Percentiles rank a stretch among this genome's conserved stretches.
phyloP scores from a whole-genome alignment of 2,329 filamentous ascomycete genomes.

The Phialophora verrucosa region DNA sequence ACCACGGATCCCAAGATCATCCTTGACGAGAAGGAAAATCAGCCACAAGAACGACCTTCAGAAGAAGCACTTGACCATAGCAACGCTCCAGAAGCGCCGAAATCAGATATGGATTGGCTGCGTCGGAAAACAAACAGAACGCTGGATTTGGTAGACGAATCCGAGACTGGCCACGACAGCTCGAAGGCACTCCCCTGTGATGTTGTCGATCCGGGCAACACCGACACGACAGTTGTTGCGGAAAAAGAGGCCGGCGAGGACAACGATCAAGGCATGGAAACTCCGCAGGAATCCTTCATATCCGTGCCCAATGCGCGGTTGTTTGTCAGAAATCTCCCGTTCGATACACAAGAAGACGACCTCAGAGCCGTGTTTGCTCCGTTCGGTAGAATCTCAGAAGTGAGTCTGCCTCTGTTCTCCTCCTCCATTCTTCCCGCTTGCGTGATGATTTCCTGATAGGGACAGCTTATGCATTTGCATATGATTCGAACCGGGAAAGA shows the following conservation, averaged over 20 bases:
- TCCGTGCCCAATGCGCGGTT: slow-evolving; percentile 68
- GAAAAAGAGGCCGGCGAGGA: slow-evolving; percentile 35
- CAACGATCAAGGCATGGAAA: slow-evolving; percentile 21
- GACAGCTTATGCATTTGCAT: slow-evolving; percentile 95
- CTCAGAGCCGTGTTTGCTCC: slow-evolving; percentile 71
- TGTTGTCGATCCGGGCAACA: slow-evolving; percentile 33
- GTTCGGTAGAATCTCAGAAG: slow-evolving; percentile 83
- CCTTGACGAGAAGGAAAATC: slow-evolving; percentile 24
- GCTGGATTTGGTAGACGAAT: slow-evolving; percentile 81
- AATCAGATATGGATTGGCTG: slow-evolving; percentile 87
- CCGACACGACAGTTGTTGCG: slow-evolving; percentile 30
- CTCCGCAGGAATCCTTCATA: slow-evolving; percentile 41
- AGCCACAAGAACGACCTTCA: background rate
- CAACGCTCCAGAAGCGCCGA: slow-evolving; percentile 21
- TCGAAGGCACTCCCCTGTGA: slow-evolving; percentile 21
- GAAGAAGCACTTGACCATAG: slow-evolving; percentile 2
- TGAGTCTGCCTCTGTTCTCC: slow-evolving; percentile 59
- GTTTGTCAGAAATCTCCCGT: slow-evolving; percentile 88
- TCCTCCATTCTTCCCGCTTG: slow-evolving; percentile 43
- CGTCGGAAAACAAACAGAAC: slow-evolving; percentile 85
- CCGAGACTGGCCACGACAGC: slow-evolving; percentile 51
- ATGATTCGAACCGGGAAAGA: slow-evolving; percentile 90
- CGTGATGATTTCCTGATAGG: slow-evolving; percentile 99
- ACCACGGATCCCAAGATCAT: slow-evolving; percentile 11
- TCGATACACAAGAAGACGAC: slow-evolving; percentile 77